Conservation (phyloP, 805 yeast species). For the Spathaspora boniae region DNA sequence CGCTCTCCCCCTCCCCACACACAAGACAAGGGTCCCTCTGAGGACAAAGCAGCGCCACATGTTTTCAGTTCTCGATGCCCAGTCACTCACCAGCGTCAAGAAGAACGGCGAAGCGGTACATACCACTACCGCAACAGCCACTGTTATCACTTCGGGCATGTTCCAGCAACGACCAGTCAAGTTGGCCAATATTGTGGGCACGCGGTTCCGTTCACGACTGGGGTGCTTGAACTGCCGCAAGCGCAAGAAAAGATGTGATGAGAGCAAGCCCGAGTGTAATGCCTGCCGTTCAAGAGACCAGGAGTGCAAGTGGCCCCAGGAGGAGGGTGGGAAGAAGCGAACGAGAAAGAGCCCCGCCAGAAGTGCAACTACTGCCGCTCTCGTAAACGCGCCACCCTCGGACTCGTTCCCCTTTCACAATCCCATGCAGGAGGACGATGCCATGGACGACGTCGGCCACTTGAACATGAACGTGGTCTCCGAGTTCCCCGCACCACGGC, state of each 20-base stretch:
- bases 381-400: neutral
- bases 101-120: slow-evolving; percentile 1
- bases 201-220: slow-evolving; percentile 1
- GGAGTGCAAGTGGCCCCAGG: slow-evolving; percentile 3
- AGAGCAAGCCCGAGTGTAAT: neutral
- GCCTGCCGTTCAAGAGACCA: slow-evolving; percentile 5
- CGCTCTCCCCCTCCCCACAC: slow-evolving; percentile 2
- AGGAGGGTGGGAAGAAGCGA: neutral
- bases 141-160: too few species aligned
- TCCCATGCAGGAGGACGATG: slow-evolving; percentile 1
- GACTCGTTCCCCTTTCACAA: neutral
- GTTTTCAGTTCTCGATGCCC: slow-evolving; percentile 6
- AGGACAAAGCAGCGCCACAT: too few species aligned
- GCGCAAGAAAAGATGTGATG: slow-evolving; percentile 7
- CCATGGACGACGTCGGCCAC: slow-evolving; percentile 8
- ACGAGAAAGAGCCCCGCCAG: neutral
- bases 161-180: slow-evolving; percentile 3
- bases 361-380: neutral
- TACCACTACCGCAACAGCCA: slow-evolving; percentile 1
- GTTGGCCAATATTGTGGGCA: slow-evolving; percentile 2
- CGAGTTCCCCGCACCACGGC: neutral
- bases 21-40: neutral
- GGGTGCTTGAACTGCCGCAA: slow-evolving; percentile 7
- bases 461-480: slow-evolving; percentile 4
- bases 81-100: slow-evolving; percentile 3